Conservation (phyloP, 805 yeast species). For the Priceomyces haplophilus region DNA sequence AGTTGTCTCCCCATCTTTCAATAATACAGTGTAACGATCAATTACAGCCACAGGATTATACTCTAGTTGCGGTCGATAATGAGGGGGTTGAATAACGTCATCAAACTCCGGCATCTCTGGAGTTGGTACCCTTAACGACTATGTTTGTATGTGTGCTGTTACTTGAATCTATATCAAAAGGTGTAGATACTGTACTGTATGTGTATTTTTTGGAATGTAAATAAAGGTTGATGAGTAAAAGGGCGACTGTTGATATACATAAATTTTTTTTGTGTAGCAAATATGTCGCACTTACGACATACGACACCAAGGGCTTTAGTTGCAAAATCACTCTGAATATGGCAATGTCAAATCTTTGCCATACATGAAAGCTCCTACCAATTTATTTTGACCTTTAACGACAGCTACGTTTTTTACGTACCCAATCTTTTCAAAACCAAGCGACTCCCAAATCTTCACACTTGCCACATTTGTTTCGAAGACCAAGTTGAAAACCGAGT, state of each 20-base stretch:
- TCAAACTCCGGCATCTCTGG: slow-evolving; percentile 48
- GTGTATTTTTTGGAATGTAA: slow-evolving; percentile 27
- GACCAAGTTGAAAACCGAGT: slow-evolving; percentile 85
- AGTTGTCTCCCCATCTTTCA: slow-evolving; percentile 85
- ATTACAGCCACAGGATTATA: slow-evolving; percentile 36
- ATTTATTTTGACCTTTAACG: slow-evolving; percentile 58
- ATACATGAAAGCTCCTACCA: slow-evolving; percentile 74
- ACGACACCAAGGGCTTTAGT: background rate
- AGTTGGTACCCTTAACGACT: background rate
- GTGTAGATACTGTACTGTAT: slow-evolving; percentile 33
- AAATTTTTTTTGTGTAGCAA: slow-evolving; percentile 1
- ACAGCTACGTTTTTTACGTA: slow-evolving; percentile 68
- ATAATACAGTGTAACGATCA: slow-evolving; percentile 69
- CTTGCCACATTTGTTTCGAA: slow-evolving; percentile 80
- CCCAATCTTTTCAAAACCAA: slow-evolving; percentile 83
- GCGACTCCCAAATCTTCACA: slow-evolving; percentile 70
- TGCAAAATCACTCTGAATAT: background rate
- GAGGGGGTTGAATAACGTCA: slow-evolving; percentile 47
- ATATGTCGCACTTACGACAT: slow-evolving; percentile 1
- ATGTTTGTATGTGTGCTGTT: background rate
- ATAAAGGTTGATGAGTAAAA: slow-evolving; percentile 2
- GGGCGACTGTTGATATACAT: background rate
- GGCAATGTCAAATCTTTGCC: slow-evolving; percentile 53
- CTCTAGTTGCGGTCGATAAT: slow-evolving; percentile 42
- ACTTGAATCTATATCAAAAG: background rate